These are phyloP conservation scores for Thraustochytrium aureum DNA, from an alignment of 352 stramenopile genomes.

Conservation along the genomic window DNA sequence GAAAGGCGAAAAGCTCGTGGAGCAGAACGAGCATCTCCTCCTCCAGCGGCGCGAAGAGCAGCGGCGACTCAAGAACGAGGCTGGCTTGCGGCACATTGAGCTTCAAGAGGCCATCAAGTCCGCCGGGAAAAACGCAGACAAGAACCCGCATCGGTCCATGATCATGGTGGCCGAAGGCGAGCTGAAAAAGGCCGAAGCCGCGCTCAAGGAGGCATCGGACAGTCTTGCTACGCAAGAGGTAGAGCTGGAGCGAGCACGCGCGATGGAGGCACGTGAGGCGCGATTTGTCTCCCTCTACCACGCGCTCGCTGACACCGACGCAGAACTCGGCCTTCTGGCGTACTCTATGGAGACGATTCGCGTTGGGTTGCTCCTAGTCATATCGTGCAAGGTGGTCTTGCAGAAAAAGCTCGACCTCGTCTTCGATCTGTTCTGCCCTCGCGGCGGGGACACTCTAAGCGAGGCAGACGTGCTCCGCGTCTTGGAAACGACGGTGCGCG, in stretches of 20 bases:
- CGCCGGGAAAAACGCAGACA: conserved; percentile 40
- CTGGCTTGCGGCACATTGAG: conserved; percentile 11
- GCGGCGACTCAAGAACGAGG: neutral
- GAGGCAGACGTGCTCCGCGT: conserved; percentile 56
- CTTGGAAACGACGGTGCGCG: conserved; percentile 54
- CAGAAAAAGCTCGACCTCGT: conserved; percentile 71
- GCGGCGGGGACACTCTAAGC: conserved; percentile 57
- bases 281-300: conserved; percentile 52
- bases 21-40: neutral
- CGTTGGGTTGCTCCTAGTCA: conserved; percentile 61
- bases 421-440: conserved; percentile 68
- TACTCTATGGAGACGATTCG: conserved; percentile 57
- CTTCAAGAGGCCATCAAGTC: conserved; percentile 17
- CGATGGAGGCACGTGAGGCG: conserved; percentile 44
- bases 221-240: neutral
- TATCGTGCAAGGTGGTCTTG: conserved; percentile 62
- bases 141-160: conserved; percentile 35
- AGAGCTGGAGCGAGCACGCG: neutral
- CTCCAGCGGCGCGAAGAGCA: neutral
- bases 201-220: conserved; percentile 48
- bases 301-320: conserved; percentile 55
- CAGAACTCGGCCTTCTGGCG: neutral
- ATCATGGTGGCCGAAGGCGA: conserved; percentile 50
- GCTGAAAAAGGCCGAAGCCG: conserved; percentile 53
- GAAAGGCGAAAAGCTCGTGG: conserved; percentile 45